These are phyloP conservation scores for Elaeis guineensis DNA, from an alignment of 176 grass and related monocot species.

Conservation along the genomic window DNA sequence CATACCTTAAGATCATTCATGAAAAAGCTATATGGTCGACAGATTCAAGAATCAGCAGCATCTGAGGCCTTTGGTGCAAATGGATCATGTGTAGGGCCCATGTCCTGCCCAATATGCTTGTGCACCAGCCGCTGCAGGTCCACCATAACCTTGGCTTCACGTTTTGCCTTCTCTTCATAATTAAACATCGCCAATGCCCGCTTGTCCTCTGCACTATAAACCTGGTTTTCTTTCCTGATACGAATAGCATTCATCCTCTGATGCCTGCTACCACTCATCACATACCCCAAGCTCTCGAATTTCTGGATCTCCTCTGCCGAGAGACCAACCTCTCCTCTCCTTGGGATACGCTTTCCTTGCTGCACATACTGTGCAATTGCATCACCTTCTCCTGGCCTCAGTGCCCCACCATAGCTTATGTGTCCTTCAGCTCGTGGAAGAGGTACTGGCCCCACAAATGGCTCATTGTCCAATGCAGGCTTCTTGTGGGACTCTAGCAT, in stretches of 20 bases:
- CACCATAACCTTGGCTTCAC: conserved; percentile 96
- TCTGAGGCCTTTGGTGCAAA: conserved; percentile 40
- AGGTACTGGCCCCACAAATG: conserved; percentile 64
- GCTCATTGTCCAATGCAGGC: conserved; percentile 62
- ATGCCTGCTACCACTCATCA: conserved; percentile 96
- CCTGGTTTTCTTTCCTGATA: conserved; percentile 98
- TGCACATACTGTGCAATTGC: conserved; percentile 97
- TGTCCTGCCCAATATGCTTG: conserved; percentile 78
- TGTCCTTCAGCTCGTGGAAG: conserved; percentile 74
- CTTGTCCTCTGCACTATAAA: conserved; percentile 98
- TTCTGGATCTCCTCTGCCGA: conserved; percentile 93
- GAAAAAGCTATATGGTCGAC: too few species aligned
- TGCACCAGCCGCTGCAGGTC: conserved; percentile 93
- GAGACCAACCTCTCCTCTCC: conserved; percentile 93
- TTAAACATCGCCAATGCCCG: conserved; percentile 94
- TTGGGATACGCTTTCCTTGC: conserved; percentile 94
- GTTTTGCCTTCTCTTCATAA: conserved; percentile 84
- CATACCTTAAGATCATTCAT: conserved; percentile 6
- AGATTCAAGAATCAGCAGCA: conserved; percentile 38
- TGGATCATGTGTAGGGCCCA: conserved; percentile 62
- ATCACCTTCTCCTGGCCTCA: conserved; percentile 96
- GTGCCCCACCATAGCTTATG: conserved; percentile 92
- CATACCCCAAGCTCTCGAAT: conserved; percentile 82
- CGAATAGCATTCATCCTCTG: conserved; percentile 98
- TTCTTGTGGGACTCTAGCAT: conserved; percentile 90